Evolutionary conservation across 805 yeast genomes (phyloP).

Genomic region (Candida broadrunensis): DNA sequence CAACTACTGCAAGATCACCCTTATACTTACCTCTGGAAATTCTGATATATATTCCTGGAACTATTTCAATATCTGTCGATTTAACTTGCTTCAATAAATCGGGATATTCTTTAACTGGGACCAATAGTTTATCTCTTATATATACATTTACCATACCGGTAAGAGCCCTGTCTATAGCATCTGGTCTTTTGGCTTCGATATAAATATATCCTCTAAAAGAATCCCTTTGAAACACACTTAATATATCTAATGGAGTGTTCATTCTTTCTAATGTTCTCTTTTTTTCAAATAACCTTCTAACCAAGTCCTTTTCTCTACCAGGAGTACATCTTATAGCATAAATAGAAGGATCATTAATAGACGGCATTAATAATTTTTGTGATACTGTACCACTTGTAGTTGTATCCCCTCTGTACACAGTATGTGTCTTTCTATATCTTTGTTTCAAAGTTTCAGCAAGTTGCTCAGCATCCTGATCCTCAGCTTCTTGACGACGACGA

Average conservation of each 20-base stretch:
- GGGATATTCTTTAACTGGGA: slow-evolving; percentile 94
- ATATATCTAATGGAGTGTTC: slow-evolving; percentile 76
- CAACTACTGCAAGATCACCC: slow-evolving; percentile 91
- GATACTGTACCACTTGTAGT: slow-evolving; percentile 65
- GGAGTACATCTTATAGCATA: slow-evolving; percentile 95
- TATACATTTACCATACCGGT: slow-evolving; percentile 89
- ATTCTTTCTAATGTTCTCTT: slow-evolving; percentile 74
- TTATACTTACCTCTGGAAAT: slow-evolving; percentile 87
- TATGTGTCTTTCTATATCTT: slow-evolving; percentile 83
- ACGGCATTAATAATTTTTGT: slow-evolving; percentile 88
- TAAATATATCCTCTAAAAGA: slow-evolving; percentile 89
- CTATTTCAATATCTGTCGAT: slow-evolving; percentile 80
- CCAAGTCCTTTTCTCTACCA: slow-evolving; percentile 90
- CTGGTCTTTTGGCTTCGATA: slow-evolving; percentile 89
- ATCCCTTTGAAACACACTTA: slow-evolving; percentile 91
- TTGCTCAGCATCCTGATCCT: slow-evolving; percentile 92
- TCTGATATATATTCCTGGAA: slow-evolving; percentile 91
- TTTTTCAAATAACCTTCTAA: slow-evolving; percentile 79
- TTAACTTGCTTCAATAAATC: slow-evolving; percentile 87
- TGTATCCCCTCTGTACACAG: slow-evolving; percentile 83
- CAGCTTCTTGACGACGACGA: slow-evolving; percentile 77
- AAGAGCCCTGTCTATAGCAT: slow-evolving; percentile 86
- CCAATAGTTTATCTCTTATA: slow-evolving; percentile 68
- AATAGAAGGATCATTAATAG: slow-evolving; percentile 93
- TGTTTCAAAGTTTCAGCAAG: slow-evolving; percentile 90